These are phyloP conservation scores for Chondrostereum purpureum DNA, from an alignment of 1,284 basidiomycete genomes.

Conservation along the genomic window DNA sequence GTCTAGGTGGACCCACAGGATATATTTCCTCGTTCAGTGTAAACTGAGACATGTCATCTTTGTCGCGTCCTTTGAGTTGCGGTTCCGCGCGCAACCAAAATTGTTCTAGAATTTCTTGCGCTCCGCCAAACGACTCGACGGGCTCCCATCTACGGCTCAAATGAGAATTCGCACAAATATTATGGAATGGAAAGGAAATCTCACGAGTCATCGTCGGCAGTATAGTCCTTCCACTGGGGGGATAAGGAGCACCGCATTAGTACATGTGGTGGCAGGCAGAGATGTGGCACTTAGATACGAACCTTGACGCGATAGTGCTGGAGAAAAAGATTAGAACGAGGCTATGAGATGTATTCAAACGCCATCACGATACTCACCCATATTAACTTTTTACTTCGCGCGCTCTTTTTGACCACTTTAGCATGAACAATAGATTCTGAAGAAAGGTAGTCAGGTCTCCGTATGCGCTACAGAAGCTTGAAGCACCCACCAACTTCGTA, in stretches of 20 bases:
- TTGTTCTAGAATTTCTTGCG: conserved; percentile 45
- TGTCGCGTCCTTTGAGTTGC: conserved; percentile 38
- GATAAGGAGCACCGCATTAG: too few relatives aligned
- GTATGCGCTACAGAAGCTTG: conserved; percentile 4
- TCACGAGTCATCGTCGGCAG: conserved; percentile 57
- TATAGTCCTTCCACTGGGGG: conserved; percentile 63
- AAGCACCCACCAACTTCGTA: conserved; percentile 62
- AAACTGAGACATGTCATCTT: conserved; percentile 41
- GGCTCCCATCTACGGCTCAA: conserved; percentile 58
- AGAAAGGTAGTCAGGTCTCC: neutral
- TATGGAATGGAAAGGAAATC: conserved; percentile 3
- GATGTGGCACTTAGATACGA: too few relatives aligned
- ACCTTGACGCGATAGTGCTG: conserved; percentile 64
- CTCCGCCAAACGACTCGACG: conserved; percentile 49
- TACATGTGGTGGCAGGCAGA: too few relatives aligned
- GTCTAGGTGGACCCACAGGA: conserved; percentile 45
- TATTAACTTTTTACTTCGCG: conserved; percentile 16
- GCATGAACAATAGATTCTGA: conserved; percentile 51
- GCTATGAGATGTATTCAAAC: neutral
- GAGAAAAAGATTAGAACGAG: conserved; percentile 3
- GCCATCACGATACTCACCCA: conserved; percentile 26
- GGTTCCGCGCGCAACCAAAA: conserved; percentile 56
- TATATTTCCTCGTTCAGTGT: conserved; percentile 47
- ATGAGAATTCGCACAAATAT: neutral
- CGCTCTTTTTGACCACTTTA: conserved; percentile 32